Conservation (phyloP, 2,329 filamentous ascomycete species). For the Ophiocordyceps camponoti-floridani region DNA sequence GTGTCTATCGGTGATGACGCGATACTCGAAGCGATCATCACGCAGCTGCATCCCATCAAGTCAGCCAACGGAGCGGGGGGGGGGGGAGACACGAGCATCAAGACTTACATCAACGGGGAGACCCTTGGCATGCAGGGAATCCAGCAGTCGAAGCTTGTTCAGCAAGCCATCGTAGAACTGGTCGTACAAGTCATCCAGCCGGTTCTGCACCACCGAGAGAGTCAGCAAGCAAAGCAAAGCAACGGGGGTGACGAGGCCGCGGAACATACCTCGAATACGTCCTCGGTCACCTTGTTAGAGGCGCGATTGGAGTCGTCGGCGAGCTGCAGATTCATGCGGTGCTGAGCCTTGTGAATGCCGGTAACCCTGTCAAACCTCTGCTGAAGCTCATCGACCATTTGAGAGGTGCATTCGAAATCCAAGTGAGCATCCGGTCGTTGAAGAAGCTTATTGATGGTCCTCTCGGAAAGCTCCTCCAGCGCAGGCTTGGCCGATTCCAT, state of each 20-base stretch:
- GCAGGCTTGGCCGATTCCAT: conserved; percentile 44
- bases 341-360: neutral
- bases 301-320: neutral
- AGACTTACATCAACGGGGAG: conserved; percentile 28
- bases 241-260: neutral
- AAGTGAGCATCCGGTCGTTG: neutral
- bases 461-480: conserved; percentile 45
- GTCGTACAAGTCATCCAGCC: conserved; percentile 19
- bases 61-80: no score
- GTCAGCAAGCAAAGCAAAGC: conserved; percentile 3
- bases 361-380: neutral
- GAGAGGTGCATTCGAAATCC: conserved; percentile 13
- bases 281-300: neutral
- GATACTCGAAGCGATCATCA: conserved; percentile 27
- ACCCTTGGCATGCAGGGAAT: conserved; percentile 21
- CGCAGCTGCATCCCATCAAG: conserved; percentile 11
- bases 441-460: conserved; percentile 22
- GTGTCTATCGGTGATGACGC: conserved; percentile 24
- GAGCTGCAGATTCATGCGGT: neutral
- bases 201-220: conserved; percentile 14
- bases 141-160: conserved; percentile 25
- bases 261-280: neutral
- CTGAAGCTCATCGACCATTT: neutral
- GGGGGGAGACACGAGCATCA: conserved; percentile 1
- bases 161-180: conserved; percentile 26